A percentile compares a stretch with the other conserved stretches of the same genome.
Evolutionary conservation across 257 asterid genomes (phyloP).

Genomic region (Phtheirospermum japonicum): DNA sequence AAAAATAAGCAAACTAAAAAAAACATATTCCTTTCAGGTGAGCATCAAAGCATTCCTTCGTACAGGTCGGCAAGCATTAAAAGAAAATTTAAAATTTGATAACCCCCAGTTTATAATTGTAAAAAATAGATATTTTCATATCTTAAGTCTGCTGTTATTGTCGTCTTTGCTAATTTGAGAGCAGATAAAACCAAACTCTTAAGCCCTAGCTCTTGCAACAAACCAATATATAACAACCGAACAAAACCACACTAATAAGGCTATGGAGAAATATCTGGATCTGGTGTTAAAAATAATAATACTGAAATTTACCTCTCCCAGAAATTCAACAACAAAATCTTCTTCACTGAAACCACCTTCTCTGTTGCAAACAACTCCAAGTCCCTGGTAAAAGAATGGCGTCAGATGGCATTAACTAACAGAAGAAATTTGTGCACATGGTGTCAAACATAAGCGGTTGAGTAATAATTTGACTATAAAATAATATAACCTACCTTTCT

Average conservation of each 20-base stretch:
- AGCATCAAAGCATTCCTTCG: conserved; percentile 9
- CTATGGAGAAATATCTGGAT: conserved; percentile 5
- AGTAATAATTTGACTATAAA: conserved; percentile 5
- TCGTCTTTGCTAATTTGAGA: neutral
- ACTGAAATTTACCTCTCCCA: conserved; percentile 81
- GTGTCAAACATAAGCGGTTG: neutral
- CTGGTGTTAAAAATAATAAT: conserved; percentile 11
- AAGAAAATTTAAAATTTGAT: neutral
- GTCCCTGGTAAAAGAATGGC: conserved; percentile 60
- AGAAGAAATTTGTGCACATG: conserved; percentile 6
- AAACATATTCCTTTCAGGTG: conserved; percentile 9
- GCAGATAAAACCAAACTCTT: neutral
- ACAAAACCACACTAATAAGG: conserved; percentile 5
- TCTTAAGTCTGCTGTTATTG: neutral
- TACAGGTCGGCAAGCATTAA: conserved; percentile 16
- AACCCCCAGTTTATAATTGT: conserved; percentile 8
- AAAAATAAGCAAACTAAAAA: conserved; percentile 19
- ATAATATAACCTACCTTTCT: conserved; percentile 65
- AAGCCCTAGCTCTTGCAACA: conserved; percentile 1
- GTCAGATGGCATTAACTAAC: conserved; percentile 22
- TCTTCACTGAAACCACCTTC: conserved; percentile 90
- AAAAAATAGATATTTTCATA: neutral
- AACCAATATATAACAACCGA: conserved; percentile 14
- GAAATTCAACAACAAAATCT: conserved; percentile 95
- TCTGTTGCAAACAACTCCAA: conserved; percentile 97